Evolutionary conservation across 768 basidiomycete genomes (phyloP), one percentile per base, ranked within the genome.

Genomic region (Tricholoma hemisulphureum): DNA sequence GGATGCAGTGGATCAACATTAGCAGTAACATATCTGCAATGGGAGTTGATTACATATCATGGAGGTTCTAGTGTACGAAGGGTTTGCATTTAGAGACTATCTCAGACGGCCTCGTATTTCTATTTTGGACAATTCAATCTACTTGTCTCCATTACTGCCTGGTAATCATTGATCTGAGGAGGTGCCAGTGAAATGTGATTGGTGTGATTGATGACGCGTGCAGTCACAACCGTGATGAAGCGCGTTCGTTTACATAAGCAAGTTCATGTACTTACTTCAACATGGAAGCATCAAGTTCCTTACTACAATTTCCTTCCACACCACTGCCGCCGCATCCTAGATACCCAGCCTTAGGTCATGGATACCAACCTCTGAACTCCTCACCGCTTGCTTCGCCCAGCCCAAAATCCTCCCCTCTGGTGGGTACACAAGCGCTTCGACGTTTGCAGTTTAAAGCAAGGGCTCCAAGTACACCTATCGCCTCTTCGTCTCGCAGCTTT

Each of bases 361-460:
- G 60, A 46, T 66, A 72, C 39, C 67, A 67, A 21, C 82, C 80
- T 1, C 29, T 71, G 4, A 78, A 73, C 53, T 82, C 84, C 0
- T 86, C 84, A 0, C 85, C 84, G 0, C 76, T 86, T 4, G 81
- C 77, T 0, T 78, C 79, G 24, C 76, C 79, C 5, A 65, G 58
- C 2, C 72, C 64, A 39, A 77, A 63, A 31, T 72, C 78, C 0
- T 84, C 85, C 3, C 83, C 83, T 6, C 71, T 77, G 6, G 69
- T 69, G 24, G 71, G 73, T 1, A 75, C 75, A 4, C 76, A 77
- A 28, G 74, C 77, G 60, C 81, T 84, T 41, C 80, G 85, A 7
- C 78, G 78, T 4, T 70, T 77, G n/a, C 83, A 85, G 41, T 86
- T 82, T 67, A 86, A 86, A 66, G 54, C 57, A 10, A 58, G 56